Percentiles rank a stretch among this genome's conserved stretches.
phyloP scores from a whole-genome alignment of 441 rosid species.

The Francoa sonchifolia region DNA sequence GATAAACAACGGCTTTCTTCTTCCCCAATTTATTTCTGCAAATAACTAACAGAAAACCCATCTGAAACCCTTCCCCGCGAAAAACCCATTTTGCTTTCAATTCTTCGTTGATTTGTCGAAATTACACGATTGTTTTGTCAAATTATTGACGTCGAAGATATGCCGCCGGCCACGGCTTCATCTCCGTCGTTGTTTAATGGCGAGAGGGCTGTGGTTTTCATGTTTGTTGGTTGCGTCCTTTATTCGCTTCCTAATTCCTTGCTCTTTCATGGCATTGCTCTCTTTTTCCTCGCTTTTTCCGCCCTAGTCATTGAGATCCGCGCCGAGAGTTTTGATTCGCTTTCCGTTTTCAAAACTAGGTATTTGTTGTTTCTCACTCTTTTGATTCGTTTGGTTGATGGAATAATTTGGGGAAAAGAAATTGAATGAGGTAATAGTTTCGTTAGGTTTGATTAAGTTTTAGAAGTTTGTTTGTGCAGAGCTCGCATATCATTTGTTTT shows the following conservation, averaged over 20 bases:
- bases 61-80: too few species aligned
- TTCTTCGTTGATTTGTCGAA: too few species aligned
- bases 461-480: too few species aligned
- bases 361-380: not conserved
- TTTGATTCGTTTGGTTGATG: not conserved
- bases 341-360: slow-evolving; percentile 54
- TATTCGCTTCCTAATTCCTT: slow-evolving; percentile 46
- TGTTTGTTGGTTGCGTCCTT: slow-evolving; percentile 39
- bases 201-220: slow-evolving; percentile 66
- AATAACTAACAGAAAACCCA: too few species aligned
- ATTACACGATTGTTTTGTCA: too few species aligned
- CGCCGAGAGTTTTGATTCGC: slow-evolving; percentile 31
- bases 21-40: too few species aligned
- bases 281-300: slow-evolving; percentile 43
- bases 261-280: slow-evolving; percentile 53
- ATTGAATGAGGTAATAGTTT: too few species aligned
- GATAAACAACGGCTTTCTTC: too few species aligned
- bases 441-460: too few species aligned
- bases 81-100: too few species aligned
- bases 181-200: slow-evolving; percentile 35
- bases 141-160: too few species aligned
- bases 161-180: slow-evolving; percentile 16
- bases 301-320: slow-evolving; percentile 59
- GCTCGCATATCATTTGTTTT: too few species aligned
- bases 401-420: not conserved